Percentiles rank a stretch among this genome's conserved stretches.
Conservation (phyloP, 331 rosid species). For the Quercus phellos region DNA sequence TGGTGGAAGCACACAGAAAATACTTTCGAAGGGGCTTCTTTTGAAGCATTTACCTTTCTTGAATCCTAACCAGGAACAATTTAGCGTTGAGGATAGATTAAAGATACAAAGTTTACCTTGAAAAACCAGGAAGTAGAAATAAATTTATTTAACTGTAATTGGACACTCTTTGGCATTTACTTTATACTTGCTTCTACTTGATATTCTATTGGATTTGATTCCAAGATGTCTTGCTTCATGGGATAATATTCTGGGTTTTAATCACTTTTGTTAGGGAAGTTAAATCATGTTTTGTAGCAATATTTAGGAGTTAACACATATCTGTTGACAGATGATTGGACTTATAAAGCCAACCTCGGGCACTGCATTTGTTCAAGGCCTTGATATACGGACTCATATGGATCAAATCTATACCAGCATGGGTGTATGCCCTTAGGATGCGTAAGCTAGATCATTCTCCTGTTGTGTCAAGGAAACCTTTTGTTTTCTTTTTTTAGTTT, state of each 20-base stretch:
- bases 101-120: no score
- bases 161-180: no score
- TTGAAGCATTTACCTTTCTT: no score
- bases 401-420: constrained; percentile 72
- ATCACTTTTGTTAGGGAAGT: background rate
- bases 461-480: background rate
- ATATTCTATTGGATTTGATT: background rate
- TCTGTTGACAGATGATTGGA: constrained; percentile 75
- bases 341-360: constrained; percentile 77
- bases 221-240: background rate
- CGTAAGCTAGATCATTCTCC: constrained; percentile 41
- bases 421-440: constrained; percentile 96
- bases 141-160: no score
- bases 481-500: background rate
- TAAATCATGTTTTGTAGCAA: background rate
- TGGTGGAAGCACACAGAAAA: background rate
- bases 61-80: background rate
- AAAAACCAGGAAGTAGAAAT: no score
- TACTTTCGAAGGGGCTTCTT: no score
- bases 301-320: background rate
- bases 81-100: background rate
- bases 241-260: background rate
- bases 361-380: constrained; percentile 68
- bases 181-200: background rate
- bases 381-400: constrained; percentile 66